Evolutionary conservation across 1,139 yeast species (phyloP), one percentile per base, ranked within the genome.

Genomic region (Pichia sp.): DNA sequence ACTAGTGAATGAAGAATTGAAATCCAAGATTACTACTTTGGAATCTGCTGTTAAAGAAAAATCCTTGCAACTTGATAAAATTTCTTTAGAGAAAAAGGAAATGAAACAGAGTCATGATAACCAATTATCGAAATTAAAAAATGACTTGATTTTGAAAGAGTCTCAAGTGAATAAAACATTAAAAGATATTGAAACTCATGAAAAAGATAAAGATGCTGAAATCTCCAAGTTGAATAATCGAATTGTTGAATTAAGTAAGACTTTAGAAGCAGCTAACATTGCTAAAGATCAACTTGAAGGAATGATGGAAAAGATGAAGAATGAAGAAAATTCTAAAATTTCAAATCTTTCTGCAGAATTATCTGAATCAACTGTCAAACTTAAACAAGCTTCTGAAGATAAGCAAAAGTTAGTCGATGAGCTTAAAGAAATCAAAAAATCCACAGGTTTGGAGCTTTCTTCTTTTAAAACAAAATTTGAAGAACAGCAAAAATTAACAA

Each of bases 401-500:
- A 47, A 36, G 11, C 27, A 40, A 2, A 25, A 30, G 1, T 11
- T 43, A 7, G 18, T 7, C 11, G 9, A n/a, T 28, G n/a, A 27
- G 38, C 18, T 30, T 44, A 2, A 25, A 31, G 7, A 8, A 7
- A 1, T 31, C 30, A 6, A 42, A 39, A 25, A 28, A 29, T 5
- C n/a, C 33, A 11, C 26, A 4, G 36, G 26, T 1, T 5, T 29
- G 7, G 44, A 51, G 25, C 18, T 42, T 28, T 25, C 27, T 3
- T 37, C 28, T 31, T 28, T 40, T 5, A 33, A 45, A 27, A 29
- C 32, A 27, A 48, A 36, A 44, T 40, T 45, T 35, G 45, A 45
- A n/a, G 39, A 11, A 27, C 40, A 47, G 10, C 36, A 33, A 2
- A 43, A 47, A 7, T 40, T 44, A 8, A 43, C 43, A 3, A 34